Conservation (phyloP, 2,329 filamentous ascomycete species). For the Penicillium brasilianum region DNA sequence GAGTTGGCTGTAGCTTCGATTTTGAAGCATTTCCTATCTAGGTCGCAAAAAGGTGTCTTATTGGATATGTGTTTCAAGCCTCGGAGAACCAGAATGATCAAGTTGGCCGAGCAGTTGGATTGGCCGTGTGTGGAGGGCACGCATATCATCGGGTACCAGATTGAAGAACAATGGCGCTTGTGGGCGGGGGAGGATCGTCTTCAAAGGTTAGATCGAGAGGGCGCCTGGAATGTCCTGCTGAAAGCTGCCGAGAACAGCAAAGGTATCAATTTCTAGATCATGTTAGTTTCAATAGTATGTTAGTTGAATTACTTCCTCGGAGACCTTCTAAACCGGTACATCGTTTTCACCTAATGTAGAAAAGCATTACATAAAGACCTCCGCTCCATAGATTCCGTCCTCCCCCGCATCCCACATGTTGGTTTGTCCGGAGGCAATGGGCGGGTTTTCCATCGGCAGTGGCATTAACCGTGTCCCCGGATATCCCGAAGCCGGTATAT, state of each 20-base stretch:
- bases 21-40: slow-evolving; percentile 37
- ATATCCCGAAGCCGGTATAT: slow-evolving; percentile 1
- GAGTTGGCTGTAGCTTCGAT: slow-evolving; percentile 37
- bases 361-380: background rate
- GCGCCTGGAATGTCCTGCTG: slow-evolving; percentile 23
- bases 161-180: slow-evolving; percentile 25
- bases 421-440: background rate
- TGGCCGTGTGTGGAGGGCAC: slow-evolving; percentile 28
- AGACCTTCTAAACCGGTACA: background rate
- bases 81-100: slow-evolving; percentile 39
- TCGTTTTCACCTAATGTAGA: background rate
- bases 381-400: background rate
- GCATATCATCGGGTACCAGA: slow-evolving; percentile 29
- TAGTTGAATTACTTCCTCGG: background rate
- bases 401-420: background rate
- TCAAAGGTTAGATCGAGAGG: slow-evolving; percentile 18
- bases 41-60: slow-evolving; percentile 40
- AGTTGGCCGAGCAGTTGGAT: slow-evolving; percentile 18
- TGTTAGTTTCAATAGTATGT: background rate
- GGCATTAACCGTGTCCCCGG: slow-evolving; percentile 3
- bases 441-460: slow-evolving; percentile 6
- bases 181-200: slow-evolving; percentile 24
- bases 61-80: slow-evolving; percentile 54
- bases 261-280: slow-evolving; percentile 22
- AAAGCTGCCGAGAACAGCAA: slow-evolving; percentile 24